Evolutionary conservation across 2,329 filamentous ascomycete species (phyloP), one percentile per base, ranked within the genome.

Genomic region (Xylariomycetidae sp.): DNA sequence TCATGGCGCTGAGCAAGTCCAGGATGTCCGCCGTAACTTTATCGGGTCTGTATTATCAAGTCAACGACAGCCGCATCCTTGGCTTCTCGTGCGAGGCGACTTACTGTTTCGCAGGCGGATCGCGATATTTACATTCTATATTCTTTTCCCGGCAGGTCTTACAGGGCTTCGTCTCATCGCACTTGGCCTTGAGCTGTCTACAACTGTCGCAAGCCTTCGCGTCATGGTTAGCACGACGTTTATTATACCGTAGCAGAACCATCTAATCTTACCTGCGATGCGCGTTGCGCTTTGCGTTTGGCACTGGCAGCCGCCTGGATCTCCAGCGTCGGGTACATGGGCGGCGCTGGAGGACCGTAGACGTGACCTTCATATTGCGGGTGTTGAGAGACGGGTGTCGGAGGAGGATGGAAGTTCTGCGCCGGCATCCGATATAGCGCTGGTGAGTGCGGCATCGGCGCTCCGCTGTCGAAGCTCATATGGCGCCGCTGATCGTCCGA

Each of bases 41-140:
- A 51, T 82, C 77, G 43, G 74, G 69, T 35, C 72, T 76, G 25
- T 18, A 23, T 23, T 23, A 23, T 23, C n/a, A 23, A n/a, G 8
- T 8, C n/a, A 23, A n/a, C 20, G n/a, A 23, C 20, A n/a, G 8
- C n/a, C n/a, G n/a, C n/a, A n/a, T n/a, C n/a, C n/a, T n/a, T n/a
- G n/a, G n/a, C n/a, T n/a, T n/a, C n/a, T n/a, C n/a, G n/a, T n/a
- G n/a, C n/a, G n/a, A n/a, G n/a, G n/a, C n/a, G 23, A 68, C 83
- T 58, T 71, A 94, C 86, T 94, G 90, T 54, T 94, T 92, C 12
- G 88, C 88, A 15, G 88, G 85, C 5, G 92, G 84, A 53, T 96
- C 89, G 45, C 89, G 81, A 59, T 96, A 97, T 59, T 86, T 82
- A 66, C 87, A 98, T 33, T 80, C 73, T 19, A 88, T 72, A 45